Evolutionary conservation across 345 rosid genomes (phyloP).

Genomic region (Adansonia digitata): DNA sequence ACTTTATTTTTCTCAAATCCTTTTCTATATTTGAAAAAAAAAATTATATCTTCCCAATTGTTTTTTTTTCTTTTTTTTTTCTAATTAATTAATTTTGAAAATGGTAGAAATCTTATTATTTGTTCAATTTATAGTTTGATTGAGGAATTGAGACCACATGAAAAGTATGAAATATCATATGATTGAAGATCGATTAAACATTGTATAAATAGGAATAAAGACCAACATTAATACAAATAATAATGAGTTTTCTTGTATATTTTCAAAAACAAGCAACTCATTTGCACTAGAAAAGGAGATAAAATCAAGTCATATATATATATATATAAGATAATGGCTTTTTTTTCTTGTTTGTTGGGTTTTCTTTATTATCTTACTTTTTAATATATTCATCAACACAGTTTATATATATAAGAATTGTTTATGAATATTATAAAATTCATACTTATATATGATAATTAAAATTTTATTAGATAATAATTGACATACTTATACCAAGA

Average conservation of each 20-base stretch:
- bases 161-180: background rate
- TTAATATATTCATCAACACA: too few species aligned
- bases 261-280: background rate
- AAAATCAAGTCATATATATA: background rate
- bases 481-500: too few species aligned
- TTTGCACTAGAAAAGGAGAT: background rate
- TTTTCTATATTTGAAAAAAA: background rate
- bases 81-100: background rate
- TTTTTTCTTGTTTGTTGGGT: too few species aligned
- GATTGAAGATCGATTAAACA: background rate
- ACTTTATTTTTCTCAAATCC: background rate
- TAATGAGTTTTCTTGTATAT: background rate
- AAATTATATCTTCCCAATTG: background rate
- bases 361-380: too few species aligned
- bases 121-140: background rate
- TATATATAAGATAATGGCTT: too few species aligned
- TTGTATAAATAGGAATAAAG: background rate
- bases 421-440: too few species aligned
- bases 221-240: constrained; percentile 5
- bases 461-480: too few species aligned
- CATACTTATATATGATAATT: too few species aligned
- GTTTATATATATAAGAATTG: too few species aligned
- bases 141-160: background rate
- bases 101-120: background rate
- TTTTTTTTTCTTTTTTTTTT: background rate